Conservation (phyloP, 2,329 filamentous ascomycete species). For the Pleurostoma richardsiae region DNA sequence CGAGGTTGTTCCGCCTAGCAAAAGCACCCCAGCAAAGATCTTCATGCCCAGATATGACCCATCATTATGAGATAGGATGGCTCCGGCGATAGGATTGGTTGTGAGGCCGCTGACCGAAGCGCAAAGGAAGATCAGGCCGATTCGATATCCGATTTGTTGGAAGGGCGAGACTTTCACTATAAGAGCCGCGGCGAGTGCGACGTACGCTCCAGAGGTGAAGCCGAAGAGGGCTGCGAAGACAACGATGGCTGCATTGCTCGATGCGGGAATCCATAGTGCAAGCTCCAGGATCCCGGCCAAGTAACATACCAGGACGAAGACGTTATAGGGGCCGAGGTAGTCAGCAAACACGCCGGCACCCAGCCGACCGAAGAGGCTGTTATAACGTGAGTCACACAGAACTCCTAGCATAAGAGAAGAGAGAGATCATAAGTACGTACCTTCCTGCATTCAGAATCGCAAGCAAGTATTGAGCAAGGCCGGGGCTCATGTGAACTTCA, state of each 20-base stretch:
- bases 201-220: constrained; percentile 18
- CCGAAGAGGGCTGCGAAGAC: constrained; percentile 19
- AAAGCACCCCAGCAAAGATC: constrained; percentile 4
- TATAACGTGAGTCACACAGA: too few relatives aligned
- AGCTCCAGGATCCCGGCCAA: constrained; percentile 21
- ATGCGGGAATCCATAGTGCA: constrained; percentile 23
- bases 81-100: constrained; percentile 52
- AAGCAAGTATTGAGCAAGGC: constrained; percentile 15
- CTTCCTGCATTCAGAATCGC: constrained; percentile 16
- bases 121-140: constrained; percentile 41
- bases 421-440: too few relatives aligned
- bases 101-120: constrained; percentile 51
- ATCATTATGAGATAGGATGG: constrained; percentile 10
- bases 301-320: constrained; percentile 32
- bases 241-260: constrained; percentile 9
- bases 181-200: constrained; percentile 15
- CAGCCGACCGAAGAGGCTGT: constrained; percentile 10
- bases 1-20: too few relatives aligned
- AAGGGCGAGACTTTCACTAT: constrained; percentile 45
- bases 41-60: constrained; percentile 6
- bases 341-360: constrained; percentile 10
- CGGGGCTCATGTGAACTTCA: constrained; percentile 3
- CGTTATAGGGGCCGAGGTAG: constrained; percentile 13
- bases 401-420: too few relatives aligned
- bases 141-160: constrained; percentile 45